A percentile compares a stretch with the other conserved stretches of the same genome.
phyloP scores from a whole-genome alignment of 192 early-diverging fungal species.

The Rhizophagus clarus region DNA sequence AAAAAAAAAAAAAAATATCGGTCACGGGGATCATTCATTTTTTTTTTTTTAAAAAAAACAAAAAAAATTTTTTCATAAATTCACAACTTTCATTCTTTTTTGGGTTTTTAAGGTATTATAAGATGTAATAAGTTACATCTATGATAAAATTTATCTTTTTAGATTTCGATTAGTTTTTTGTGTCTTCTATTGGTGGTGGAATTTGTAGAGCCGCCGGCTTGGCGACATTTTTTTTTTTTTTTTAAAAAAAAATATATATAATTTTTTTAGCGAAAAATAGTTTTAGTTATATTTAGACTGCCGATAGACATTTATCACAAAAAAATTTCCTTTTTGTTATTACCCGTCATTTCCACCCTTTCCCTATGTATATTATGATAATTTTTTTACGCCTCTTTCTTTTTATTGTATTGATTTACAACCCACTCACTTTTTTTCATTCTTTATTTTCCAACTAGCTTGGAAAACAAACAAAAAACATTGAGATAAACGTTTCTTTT shows the following conservation, averaged over 20 bases:
- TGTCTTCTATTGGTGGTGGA: conserved; percentile 18
- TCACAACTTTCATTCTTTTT: neutral
- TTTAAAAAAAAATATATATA: neutral
- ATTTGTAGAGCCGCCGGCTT: neutral
- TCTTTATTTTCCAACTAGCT: neutral
- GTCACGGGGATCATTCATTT: conserved; percentile 3
- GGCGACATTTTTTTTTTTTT: neutral
- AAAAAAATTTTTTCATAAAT: neutral
- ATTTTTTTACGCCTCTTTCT: neutral
- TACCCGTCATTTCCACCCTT: neutral
- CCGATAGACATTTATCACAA: neutral
- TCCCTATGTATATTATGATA: neutral
- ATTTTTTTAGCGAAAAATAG: neutral
- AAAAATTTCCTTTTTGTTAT: neutral
- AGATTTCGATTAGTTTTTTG: neutral
- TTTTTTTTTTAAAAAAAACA: neutral
- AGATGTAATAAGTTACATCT: neutral
- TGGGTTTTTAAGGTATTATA: neutral
- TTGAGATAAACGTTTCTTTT: neutral
- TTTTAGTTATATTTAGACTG: neutral
- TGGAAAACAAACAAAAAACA: neutral
- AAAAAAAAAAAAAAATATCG: neutral
- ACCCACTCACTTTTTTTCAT: neutral
- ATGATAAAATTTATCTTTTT: neutral
- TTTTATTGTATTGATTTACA: neutral